A percentile compares a stretch with the other conserved stretches of the same genome.
Evolutionary conservation across 1,284 basidiomycete species (phyloP).

Genomic region (Ceratobasidium sp.): DNA sequence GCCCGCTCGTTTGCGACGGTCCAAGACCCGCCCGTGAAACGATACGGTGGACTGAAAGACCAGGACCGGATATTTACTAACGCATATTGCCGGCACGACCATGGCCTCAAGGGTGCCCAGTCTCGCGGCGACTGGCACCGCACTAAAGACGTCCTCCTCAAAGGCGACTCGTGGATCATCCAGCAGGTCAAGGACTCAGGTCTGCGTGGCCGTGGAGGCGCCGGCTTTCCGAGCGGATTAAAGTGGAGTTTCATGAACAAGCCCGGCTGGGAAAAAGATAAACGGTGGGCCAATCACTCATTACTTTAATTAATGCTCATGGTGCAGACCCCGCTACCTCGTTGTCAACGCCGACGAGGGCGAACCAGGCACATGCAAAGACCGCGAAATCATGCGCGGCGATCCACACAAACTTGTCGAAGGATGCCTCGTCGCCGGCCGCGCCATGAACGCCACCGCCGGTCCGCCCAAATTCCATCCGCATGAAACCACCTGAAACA

Average conservation of each 20-base stretch:
- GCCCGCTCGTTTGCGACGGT: conserved; percentile 73
- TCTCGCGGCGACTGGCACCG: conserved; percentile 96
- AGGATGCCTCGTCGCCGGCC: conserved; percentile 97
- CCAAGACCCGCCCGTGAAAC: conserved; percentile 75
- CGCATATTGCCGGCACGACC: conserved; percentile 82
- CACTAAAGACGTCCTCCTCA: conserved; percentile 94
- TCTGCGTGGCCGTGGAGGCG: conserved; percentile 93
- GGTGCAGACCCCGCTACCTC: conserved; percentile 83
- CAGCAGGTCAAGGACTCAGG: conserved; percentile 96
- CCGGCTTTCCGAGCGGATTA: conserved; percentile 95
- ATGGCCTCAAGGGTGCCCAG: conserved; percentile 89
- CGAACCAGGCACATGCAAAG: conserved; percentile 99
- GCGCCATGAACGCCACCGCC: conserved; percentile 95
- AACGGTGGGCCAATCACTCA: conserved; percentile 58
- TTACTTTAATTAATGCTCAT: neutral
- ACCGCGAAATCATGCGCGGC: conserved; percentile 96
- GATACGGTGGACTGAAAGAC: conserved; percentile 90
- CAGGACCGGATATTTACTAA: conserved; percentile 95
- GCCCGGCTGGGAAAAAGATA: conserved; percentile 96
- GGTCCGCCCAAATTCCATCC: conserved; percentile 46
- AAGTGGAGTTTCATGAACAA: conserved; percentile 99
- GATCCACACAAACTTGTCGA: conserved; percentile 99
- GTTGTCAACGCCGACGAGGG: conserved; percentile 99
- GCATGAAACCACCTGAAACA: neutral
- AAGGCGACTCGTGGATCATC: conserved; percentile 98